A percentile compares a stretch with the other conserved stretches of the same genome.
These are phyloP conservation scores for Trifolium dubium DNA, from an alignment of 306 rosid species.

Conservation along the genomic window DNA sequence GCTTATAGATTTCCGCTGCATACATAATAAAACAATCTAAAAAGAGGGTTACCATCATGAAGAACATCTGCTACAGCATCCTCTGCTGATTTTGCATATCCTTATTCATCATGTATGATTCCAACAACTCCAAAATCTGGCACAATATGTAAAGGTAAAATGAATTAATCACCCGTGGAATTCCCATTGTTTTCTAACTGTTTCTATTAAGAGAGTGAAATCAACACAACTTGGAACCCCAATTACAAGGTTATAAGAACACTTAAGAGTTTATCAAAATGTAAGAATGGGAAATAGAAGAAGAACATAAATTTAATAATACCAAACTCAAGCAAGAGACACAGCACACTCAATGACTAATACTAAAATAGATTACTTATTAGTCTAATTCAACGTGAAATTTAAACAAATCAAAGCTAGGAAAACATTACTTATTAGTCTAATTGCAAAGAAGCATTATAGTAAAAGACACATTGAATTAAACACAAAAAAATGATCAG, in stretches of 20 bases:
- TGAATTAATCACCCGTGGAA: conserved; percentile 66
- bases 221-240: conserved; percentile 93
- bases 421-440: too few relatives aligned
- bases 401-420: too few relatives aligned
- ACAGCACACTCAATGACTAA: too few relatives aligned
- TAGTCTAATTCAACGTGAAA: too few relatives aligned
- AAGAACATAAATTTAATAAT: too few relatives aligned
- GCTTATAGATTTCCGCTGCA: background rate
- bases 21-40: background rate
- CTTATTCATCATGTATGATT: conserved; percentile 57
- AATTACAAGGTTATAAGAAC: conserved; percentile 69
- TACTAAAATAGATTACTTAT: too few relatives aligned
- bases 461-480: too few relatives aligned
- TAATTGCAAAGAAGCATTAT: too few relatives aligned
- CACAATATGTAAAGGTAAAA: conserved; percentile 48
- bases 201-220: conserved; percentile 60
- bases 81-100: conserved; percentile 68
- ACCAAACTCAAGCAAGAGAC: too few relatives aligned
- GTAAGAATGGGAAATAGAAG: conserved; percentile 61
- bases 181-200: conserved; percentile 68
- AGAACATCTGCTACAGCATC: conserved; percentile 54
- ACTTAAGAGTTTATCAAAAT: conserved; percentile 61
- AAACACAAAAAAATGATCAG: too few relatives aligned
- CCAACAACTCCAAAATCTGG: conserved; percentile 90
- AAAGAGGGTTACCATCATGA: conserved; percentile 58